Evolutionary conservation across 129 eudicot species (phyloP).

Genomic region (Tanacetum coccineum): DNA sequence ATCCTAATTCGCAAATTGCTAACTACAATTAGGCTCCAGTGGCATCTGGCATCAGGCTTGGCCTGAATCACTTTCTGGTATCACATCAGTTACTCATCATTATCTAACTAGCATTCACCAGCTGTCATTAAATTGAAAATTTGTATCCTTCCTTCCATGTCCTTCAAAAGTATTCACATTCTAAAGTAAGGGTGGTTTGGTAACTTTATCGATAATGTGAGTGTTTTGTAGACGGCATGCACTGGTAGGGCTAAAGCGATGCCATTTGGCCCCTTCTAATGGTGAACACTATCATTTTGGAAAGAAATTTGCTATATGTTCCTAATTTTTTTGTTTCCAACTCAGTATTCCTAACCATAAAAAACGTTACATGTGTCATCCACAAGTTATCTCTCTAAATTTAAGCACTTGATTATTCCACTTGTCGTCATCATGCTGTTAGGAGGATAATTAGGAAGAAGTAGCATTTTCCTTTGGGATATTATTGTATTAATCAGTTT

Average conservation of each 20-base stretch:
- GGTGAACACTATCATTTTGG: no score
- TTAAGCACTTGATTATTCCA: no score
- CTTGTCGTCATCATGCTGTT: no score
- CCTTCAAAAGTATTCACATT: not conserved
- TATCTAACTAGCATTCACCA: not conserved
- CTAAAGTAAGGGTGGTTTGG: not conserved
- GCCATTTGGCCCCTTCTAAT: not conserved
- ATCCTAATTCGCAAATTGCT: not conserved
- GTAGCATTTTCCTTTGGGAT: no score
- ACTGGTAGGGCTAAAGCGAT: not conserved
- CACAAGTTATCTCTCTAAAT: no score
- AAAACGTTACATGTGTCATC: no score
- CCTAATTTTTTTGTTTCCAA: no score
- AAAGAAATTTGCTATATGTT: no score
- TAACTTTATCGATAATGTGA: not conserved
- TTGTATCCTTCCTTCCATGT: not conserved
- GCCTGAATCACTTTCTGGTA: not conserved
- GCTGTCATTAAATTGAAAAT: not conserved
- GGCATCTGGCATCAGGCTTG: not conserved
- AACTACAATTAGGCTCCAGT: not conserved
- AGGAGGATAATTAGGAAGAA: no score
- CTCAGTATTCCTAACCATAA: no score
- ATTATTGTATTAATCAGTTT: not conserved
- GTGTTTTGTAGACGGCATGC: not conserved
- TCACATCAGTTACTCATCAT: not conserved